These are phyloP conservation scores for Aspergillus cejpii DNA, from an alignment of 2,329 filamentous ascomycete species.

Conservation along the genomic window DNA sequence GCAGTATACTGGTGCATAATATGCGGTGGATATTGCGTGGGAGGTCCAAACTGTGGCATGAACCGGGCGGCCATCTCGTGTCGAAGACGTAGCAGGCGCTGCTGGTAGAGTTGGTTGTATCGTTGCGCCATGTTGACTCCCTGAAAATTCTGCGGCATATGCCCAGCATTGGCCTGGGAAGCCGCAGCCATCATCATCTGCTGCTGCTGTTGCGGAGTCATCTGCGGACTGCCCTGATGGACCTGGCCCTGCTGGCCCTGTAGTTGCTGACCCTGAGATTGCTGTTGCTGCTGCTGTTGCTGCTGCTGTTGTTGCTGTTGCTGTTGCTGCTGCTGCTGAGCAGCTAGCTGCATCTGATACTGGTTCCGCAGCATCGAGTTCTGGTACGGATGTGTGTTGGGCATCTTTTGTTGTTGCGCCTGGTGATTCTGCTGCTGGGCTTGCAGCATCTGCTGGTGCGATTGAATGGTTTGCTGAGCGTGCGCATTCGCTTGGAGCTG, in stretches of 20 bases:
- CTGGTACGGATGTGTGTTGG: conserved; percentile 33
- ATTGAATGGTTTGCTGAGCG: conserved; percentile 43
- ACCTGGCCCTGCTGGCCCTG: conserved; percentile 23
- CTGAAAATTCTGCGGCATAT: conserved; percentile 29
- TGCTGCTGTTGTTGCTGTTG: conserved; percentile 34
- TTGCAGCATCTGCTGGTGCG: conserved; percentile 37
- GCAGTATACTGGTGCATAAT: conserved; percentile 34
- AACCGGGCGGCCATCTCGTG: conserved; percentile 35
- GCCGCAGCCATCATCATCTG: conserved; percentile 37
- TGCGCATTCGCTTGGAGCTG: conserved; percentile 42
- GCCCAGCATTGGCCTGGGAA: conserved; percentile 36
- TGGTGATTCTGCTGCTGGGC: conserved; percentile 32
- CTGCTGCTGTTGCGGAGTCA: conserved; percentile 33
- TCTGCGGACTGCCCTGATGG: conserved; percentile 30
- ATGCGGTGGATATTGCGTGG: conserved; percentile 34
- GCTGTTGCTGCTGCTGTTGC: conserved; percentile 35
- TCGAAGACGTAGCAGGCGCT: conserved; percentile 31
- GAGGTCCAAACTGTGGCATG: conserved; percentile 36
- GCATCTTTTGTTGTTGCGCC: conserved; percentile 24
- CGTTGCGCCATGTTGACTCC: conserved; percentile 26
- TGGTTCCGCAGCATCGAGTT: conserved; percentile 35
- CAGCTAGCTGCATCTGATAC: no score
- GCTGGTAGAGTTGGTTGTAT: conserved; percentile 34
- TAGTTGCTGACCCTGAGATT: conserved; percentile 17
- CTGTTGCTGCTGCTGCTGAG: conserved; percentile 37